These are phyloP conservation scores for Blastomyces parvus DNA, from an alignment of 2,329 filamentous ascomycete genomes.

Conservation along the genomic window DNA sequence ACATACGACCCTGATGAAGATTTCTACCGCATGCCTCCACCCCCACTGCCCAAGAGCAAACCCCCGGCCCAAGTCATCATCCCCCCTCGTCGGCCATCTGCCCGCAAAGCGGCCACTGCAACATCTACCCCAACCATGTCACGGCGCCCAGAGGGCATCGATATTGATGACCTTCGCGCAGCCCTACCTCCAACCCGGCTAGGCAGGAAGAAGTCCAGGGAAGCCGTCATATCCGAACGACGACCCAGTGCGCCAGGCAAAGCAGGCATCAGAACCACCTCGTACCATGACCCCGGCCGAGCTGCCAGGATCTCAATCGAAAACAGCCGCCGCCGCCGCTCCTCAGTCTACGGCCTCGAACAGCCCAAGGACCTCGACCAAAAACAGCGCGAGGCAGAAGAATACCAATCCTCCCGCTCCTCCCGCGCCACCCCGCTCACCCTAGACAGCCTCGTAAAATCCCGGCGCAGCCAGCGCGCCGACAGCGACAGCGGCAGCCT, in stretches of 20 bases:
- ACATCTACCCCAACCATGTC: slow-evolving; percentile 23
- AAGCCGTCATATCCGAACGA: slow-evolving; percentile 26
- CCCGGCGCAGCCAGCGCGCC: slow-evolving; percentile 23
- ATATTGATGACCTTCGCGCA: slow-evolving; percentile 27
- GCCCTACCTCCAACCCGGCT: slow-evolving; percentile 22
- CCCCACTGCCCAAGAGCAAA: slow-evolving; percentile 22
- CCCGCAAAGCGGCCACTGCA: slow-evolving; percentile 27
- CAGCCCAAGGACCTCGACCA: slow-evolving; percentile 26
- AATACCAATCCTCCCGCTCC: slow-evolving; percentile 30
- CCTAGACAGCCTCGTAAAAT: slow-evolving; percentile 26
- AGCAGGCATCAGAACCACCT: slow-evolving; percentile 21
- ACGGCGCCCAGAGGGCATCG: slow-evolving; percentile 26
- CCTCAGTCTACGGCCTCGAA: slow-evolving; percentile 24
- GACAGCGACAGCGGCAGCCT: slow-evolving; percentile 34
- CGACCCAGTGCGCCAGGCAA: slow-evolving; percentile 24
- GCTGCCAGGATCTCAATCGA: slow-evolving; percentile 28
- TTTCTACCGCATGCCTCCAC: slow-evolving; percentile 36
- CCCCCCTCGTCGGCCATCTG: slow-evolving; percentile 17
- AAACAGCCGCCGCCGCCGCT: slow-evolving; percentile 26
- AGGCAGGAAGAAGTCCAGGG: slow-evolving; percentile 26
- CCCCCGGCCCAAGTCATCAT: slow-evolving; percentile 28
- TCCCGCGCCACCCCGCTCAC: slow-evolving; percentile 25
- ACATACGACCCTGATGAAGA: slow-evolving; percentile 30
- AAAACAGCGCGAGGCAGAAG: slow-evolving; percentile 30
- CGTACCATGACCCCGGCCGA: slow-evolving; percentile 27